Percentiles rank a stretch among this genome's conserved stretches.
Evolutionary conservation across 2,329 filamentous ascomycete genomes (phyloP).

Genomic region (Epichloe sylvatica): DNA sequence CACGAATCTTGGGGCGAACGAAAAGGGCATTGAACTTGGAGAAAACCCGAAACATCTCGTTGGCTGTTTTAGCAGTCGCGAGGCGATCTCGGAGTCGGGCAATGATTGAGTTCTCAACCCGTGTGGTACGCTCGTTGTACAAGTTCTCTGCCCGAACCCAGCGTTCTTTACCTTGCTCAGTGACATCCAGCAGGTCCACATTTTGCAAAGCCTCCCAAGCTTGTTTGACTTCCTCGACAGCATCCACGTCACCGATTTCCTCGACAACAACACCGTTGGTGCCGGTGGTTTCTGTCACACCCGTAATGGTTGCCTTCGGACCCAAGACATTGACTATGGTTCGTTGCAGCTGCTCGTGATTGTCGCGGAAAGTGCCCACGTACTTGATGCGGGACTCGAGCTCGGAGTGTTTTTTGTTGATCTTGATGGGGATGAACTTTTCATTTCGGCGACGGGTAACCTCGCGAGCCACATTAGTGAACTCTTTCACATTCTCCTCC

Average conservation of each 20-base stretch:
- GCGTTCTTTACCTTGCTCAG: slow-evolving; percentile 71
- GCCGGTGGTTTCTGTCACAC: slow-evolving; percentile 34
- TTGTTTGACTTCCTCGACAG: slow-evolving; percentile 87
- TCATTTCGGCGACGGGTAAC: slow-evolving; percentile 87
- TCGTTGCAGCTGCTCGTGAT: slow-evolving; percentile 91
- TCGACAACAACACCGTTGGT: slow-evolving; percentile 62
- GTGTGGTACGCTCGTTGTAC: slow-evolving; percentile 93
- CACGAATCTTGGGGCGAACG: slow-evolving; percentile 95
- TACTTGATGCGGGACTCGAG: slow-evolving; percentile 87
- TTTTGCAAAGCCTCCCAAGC: slow-evolving; percentile 90
- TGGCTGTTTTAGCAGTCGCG: slow-evolving; percentile 89
- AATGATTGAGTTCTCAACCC: slow-evolving; percentile 98
- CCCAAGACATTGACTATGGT: slow-evolving; percentile 97
- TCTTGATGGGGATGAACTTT: slow-evolving; percentile 98
- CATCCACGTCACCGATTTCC: slow-evolving; percentile 93
- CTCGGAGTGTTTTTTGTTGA: slow-evolving; percentile 75
- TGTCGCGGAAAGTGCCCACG: slow-evolving; percentile 85
- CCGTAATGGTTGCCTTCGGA: slow-evolving; percentile 47
- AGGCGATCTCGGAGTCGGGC: slow-evolving; percentile 81
- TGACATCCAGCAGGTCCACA: slow-evolving; percentile 87
- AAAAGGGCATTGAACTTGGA: slow-evolving; percentile 99
- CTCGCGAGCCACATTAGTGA: slow-evolving; percentile 93
- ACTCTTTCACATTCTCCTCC: slow-evolving; percentile 95
- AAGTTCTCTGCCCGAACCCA: slow-evolving; percentile 92
- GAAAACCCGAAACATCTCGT: slow-evolving; percentile 99